Evolutionary conservation across 1,139 yeast genomes (phyloP), one percentile per base, ranked within the genome.

Genomic region (Spathaspora jeffriesii): DNA sequence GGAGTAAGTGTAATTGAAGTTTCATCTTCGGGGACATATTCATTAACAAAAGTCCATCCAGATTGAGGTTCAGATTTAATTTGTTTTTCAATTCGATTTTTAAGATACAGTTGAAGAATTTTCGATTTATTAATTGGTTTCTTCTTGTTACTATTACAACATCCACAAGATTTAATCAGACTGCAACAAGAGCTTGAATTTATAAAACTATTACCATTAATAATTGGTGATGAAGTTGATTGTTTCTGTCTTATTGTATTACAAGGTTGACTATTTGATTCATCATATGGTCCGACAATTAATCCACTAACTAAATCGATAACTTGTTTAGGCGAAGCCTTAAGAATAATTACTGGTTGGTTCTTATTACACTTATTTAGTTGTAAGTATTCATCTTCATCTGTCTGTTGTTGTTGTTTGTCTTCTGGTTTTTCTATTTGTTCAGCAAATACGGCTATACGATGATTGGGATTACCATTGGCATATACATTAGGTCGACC

Each of bases 401-500:
- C 44, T 28, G 23, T 13, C 15, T 34, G 20, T 8, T 25, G 10
- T 25, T 25, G 10, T 8, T 46, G 52, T 5, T 50, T 54, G n/a
- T 50, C 44, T 28, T 21, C n/a, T 17, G 28, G 20, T 8, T 21
- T 20, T n/a, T 61, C 66, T n/a, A 71, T 59, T 46, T 76, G 71
- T 53, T 79, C 79, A 2, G 84, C 84, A 58, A 76, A 74, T n/a
- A 81, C 82, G 4, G 85, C 85, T 14, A 81, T 73, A 52, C 85
- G 60, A 54, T 79, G 82, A 51, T 74, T 71, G 20, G 78, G 77
- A 51, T 74, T 73, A 25, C 76, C 76, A 51, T 63, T 65, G 4
- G 78, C 75, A 48, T 70, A 74, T 4, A 73, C 72, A 42, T 73
- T 74, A 0, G 97, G 97, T 44, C 98, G 70, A 0, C 98, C 98